These are phyloP conservation scores for Debaryomyces subglobosus DNA, from an alignment of 1,139 yeast genomes.

Conservation along the genomic window DNA sequence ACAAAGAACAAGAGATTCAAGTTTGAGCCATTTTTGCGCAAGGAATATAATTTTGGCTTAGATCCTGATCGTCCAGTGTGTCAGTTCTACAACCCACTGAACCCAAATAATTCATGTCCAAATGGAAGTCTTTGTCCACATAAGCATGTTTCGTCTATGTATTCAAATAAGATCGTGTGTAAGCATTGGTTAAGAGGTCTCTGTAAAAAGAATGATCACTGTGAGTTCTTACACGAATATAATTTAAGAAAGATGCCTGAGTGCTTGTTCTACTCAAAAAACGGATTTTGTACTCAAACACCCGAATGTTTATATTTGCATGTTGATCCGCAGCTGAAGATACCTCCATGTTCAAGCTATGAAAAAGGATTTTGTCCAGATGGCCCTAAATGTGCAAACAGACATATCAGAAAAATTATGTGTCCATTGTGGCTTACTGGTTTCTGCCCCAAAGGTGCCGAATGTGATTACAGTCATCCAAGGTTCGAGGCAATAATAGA, in stretches of 20 bases:
- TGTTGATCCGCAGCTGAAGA: conserved; percentile 84
- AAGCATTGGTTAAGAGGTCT: conserved; percentile 98
- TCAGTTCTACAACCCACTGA: conserved; percentile 64
- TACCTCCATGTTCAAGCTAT: conserved; percentile 85
- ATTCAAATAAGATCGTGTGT: conserved; percentile 83
- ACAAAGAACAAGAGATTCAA: conserved; percentile 56
- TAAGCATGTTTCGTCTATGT: conserved; percentile 83
- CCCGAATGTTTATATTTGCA: conserved; percentile 95
- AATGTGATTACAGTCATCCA: conserved; percentile 63
- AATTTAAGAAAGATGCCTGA: conserved; percentile 96
- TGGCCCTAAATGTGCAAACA: conserved; percentile 83
- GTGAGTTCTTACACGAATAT: conserved; percentile 95
- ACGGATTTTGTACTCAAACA: conserved; percentile 91
- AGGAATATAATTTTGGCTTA: conserved; percentile 79
- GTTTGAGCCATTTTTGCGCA: conserved; percentile 80
- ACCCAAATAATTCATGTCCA: conserved; percentile 73
- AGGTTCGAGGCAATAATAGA: conserved; percentile 51
- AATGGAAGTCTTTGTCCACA: conserved; percentile 83
- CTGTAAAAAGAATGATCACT: conserved; percentile 94
- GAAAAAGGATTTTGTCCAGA: conserved; percentile 89
- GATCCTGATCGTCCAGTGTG: conserved; percentile 93
- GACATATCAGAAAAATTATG: conserved; percentile 76
- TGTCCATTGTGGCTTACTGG: conserved; percentile 91
- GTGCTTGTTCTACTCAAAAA: conserved; percentile 82
- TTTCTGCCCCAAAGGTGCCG: conserved; percentile 82